A percentile compares a stretch with the other conserved stretches of the same genome.
Evolutionary conservation across 2,329 filamentous ascomycete species (phyloP).

Genomic region (Penicillium sp.): DNA sequence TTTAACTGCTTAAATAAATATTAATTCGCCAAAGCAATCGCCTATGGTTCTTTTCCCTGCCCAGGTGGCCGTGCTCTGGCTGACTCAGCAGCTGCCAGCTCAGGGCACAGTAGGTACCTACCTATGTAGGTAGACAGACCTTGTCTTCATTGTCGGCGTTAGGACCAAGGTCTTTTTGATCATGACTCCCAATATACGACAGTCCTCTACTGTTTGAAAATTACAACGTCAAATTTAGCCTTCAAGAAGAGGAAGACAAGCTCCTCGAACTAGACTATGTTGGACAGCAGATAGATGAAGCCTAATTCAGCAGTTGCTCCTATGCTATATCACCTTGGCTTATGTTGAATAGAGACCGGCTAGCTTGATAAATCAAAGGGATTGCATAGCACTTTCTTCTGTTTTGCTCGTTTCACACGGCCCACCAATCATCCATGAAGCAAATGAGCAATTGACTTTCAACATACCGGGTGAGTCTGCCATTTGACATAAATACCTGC

Average conservation of each 20-base stretch:
- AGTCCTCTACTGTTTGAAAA: background rate
- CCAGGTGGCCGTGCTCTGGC: background rate
- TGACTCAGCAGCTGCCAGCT: slow-evolving; percentile 1
- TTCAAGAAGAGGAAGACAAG: background rate
- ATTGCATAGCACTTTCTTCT: background rate
- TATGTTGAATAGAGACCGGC: background rate
- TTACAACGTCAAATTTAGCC: background rate
- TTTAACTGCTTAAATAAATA: background rate
- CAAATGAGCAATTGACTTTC: background rate
- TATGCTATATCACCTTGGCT: background rate
- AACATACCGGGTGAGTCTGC: background rate
- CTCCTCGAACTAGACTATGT: background rate
- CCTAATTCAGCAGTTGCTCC: background rate
- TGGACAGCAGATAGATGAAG: background rate
- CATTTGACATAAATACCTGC: background rate
- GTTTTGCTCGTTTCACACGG: too few relatives aligned
- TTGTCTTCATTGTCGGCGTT: background rate
- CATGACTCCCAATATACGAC: background rate
- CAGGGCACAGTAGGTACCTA: background rate
- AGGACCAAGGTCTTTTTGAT: background rate
- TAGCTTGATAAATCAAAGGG: background rate
- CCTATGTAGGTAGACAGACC: too few relatives aligned
- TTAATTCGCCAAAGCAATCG: background rate
- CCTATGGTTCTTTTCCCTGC: background rate
- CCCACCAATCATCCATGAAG: background rate